Evolutionary conservation across 164 flowering plant species (phyloP), one percentile per base, ranked within the genome.

Genomic region (Aristolochia fimbriata): DNA sequence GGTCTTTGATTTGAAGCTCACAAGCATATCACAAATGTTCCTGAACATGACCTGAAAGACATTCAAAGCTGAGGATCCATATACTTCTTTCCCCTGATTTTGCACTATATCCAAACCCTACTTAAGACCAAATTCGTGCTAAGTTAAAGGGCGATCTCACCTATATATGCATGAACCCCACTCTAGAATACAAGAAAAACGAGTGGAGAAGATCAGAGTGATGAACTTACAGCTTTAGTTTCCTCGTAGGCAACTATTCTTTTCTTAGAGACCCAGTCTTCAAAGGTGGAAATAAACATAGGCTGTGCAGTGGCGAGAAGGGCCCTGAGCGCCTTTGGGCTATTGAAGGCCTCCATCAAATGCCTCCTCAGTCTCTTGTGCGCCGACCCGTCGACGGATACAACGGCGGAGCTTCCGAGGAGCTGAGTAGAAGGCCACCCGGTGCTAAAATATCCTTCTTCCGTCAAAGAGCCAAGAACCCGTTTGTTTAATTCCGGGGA

Each of bases 391-490:
- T 56, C 60, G 30, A 30, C 46, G 14, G 22, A 25, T 16, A 59
- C 47, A 17, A 56, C 30, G 19, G 66, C n/a, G 6, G 66, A 63
- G 20, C 53, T 57, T 45, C 66, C 66, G 0, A 63, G 27, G 24
- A 63, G 60, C 60, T 55, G 66, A 47, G 7, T 55, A 17, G 66
- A 63, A 47, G 66, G 66, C 66, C 66, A 63, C n/a, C 66, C 66
- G 19, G 47, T 25, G 55, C 66, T 48, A n/a, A 63, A 24, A 30
- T 45, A 45, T 53, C 66, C 66, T 46, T 63, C 66, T 25, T 63
- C 66, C 17, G 66, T 63, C 66, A 55, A 13, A 25, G 60, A 55
- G 31, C 66, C 46, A 48, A 63, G 66, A 4, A 63, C 60, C 47
- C 47, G 60, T 46, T 55, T 63, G 60, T 63, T 63, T 14, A 63